Evolutionary conservation across 2,329 filamentous ascomycete species (phyloP), one percentile per base, ranked within the genome.

Genomic region (Westerdykella ornata): DNA sequence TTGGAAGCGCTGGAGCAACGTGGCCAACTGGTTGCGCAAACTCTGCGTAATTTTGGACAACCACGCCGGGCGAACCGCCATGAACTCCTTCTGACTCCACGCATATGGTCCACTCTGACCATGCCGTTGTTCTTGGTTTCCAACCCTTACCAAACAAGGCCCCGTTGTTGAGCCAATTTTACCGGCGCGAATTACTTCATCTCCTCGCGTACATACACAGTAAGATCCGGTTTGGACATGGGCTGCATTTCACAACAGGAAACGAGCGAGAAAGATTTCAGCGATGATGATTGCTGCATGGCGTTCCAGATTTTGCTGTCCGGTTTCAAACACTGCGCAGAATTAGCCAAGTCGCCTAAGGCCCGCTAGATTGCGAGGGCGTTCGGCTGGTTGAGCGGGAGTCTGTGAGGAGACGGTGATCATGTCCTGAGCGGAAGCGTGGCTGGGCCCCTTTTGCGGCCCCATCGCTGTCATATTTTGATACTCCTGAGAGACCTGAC

Each of bases 371-470:
- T 11, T 26, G 49, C 19, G 28, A 37, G 4, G 16, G 16, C 32
- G 17, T 31, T n/a, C n/a, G 33, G 22, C 20, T 51, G 54, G 46
- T n/a, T 6, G 47, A 52, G 49, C 58, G 59, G 59, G 56, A 62
- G 53, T 59, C 59, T 60, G 59, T 61, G 59, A 49, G 50, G 46
- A 38, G 42, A 42, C 42, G 59, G 45, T 53, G 55, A 62, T 61
- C 57, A 53, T 48, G 7, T 46, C 54, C 51, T 48, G 47, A 52
- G 53, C 47, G 47, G 60, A 51, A 54, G 26, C 40, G 41, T 43
- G 38, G 40, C 30, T 42, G 42, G 37, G 39, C 14, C 30, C 30
- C 30, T 17, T 7, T 33, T 15, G 30, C 30, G n/a, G 12, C n/a
- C 30, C n/a, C 13, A 7, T n/a, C 16, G 30, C 3, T 33, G 30